Evolutionary conservation across 2,329 filamentous ascomycete genomes (phyloP).

Genomic region (Pyrenochaeta sp.): DNA sequence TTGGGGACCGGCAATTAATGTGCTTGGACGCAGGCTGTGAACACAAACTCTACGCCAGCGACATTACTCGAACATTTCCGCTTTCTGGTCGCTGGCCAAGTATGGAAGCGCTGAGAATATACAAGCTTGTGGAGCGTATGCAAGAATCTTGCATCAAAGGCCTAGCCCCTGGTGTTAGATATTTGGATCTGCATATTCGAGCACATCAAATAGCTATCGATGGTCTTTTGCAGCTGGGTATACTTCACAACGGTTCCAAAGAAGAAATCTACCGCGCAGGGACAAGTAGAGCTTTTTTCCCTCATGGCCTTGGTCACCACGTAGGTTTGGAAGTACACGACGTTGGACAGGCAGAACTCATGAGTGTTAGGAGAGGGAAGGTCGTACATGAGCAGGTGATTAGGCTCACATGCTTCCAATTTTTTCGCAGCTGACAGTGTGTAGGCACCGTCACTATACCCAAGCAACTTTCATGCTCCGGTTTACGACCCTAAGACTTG

Average conservation of each 20-base stretch:
- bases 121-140: conserved; percentile 81
- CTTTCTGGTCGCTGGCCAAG: conserved; percentile 73
- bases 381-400: conserved; percentile 32
- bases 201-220: conserved; percentile 76
- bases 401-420: background rate
- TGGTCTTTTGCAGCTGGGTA: conserved; percentile 74
- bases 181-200: conserved; percentile 74
- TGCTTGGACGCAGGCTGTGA: conserved; percentile 90
- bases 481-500: conserved; percentile 41
- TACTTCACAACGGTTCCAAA: conserved; percentile 69
- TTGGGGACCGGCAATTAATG: conserved; percentile 74
- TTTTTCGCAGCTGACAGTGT: conserved; percentile 12
- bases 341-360: conserved; percentile 45
- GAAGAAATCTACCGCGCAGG: conserved; percentile 78
- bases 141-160: conserved; percentile 75
- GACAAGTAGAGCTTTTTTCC: conserved; percentile 90
- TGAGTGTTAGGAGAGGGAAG: conserved; percentile 38
- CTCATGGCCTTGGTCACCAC: conserved; percentile 90
- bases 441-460: conserved; percentile 41
- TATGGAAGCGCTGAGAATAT: conserved; percentile 73
- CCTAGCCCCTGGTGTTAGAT: conserved; percentile 73
- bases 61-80: conserved; percentile 89
- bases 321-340: conserved; percentile 94
- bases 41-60: conserved; percentile 83
- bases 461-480: conserved; percentile 40